Percentiles rank a stretch among this genome's conserved stretches.
phyloP scores from a whole-genome alignment of 2,329 filamentous ascomycete species.

The Hymenotorrendiella dingleyae region DNA sequence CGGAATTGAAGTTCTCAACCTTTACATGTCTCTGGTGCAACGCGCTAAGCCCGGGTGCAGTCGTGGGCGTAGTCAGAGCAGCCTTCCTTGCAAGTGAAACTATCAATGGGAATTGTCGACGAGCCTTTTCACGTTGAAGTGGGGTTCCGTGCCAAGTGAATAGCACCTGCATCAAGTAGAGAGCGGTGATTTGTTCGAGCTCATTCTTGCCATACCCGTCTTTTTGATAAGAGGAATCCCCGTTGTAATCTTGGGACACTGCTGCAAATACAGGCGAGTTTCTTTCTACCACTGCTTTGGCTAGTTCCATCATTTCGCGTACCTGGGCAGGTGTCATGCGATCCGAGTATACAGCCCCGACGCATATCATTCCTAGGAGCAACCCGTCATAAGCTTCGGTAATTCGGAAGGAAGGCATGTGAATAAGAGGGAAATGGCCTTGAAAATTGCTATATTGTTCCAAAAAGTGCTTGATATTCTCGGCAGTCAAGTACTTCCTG shows the following conservation, averaged over 20 bases:
- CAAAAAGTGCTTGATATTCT: conserved; percentile 66
- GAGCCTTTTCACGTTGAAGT: conserved; percentile 56
- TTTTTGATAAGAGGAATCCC: conserved; percentile 36
- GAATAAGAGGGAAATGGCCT: conserved; percentile 66
- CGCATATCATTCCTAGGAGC: conserved; percentile 63
- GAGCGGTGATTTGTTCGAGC: conserved; percentile 62
- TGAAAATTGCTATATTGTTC: conserved; percentile 68
- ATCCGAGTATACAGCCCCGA: conserved; percentile 70
- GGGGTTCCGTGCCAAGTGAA: conserved; percentile 67
- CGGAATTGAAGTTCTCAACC: conserved; percentile 39
- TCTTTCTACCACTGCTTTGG: conserved; percentile 52
- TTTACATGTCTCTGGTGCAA: conserved; percentile 53
- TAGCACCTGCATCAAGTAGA: conserved; percentile 55
- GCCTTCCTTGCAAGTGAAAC: conserved; percentile 51
- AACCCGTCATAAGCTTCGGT: conserved; percentile 61
- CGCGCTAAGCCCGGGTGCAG: conserved; percentile 46
- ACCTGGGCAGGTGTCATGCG: conserved; percentile 53
- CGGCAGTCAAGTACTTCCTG: conserved; percentile 53
- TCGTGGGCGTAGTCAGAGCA: conserved; percentile 49
- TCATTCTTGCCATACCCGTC: conserved; percentile 35
- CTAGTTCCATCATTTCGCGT: conserved; percentile 61
- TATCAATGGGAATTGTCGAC: conserved; percentile 51
- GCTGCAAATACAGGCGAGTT: conserved; percentile 46
- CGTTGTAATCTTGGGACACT: conserved; percentile 35
- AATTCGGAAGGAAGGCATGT: conserved; percentile 65